Evolutionary conservation across 108 stramenopile species (phyloP), one percentile per base, ranked within the genome.

Genomic region (Nitzschia sp.): DNA sequence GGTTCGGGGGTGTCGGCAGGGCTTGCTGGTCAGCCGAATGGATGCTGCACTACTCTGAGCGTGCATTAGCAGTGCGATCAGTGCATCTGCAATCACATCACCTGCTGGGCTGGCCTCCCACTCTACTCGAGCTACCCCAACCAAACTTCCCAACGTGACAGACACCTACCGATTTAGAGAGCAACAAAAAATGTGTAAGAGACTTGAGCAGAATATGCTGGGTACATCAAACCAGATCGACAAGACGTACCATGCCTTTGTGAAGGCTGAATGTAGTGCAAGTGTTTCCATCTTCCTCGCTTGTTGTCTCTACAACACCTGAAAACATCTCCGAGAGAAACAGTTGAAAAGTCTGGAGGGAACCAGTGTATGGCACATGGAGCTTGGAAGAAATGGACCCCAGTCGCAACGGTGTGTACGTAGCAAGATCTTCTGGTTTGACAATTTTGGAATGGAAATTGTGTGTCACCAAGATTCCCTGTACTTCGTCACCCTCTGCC

Each of bases 11-110:
- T 93, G 90, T 46, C 75, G 80, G 77, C 92, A 93, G 43, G 95
- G 95, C 62, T 87, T 81, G 58, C 87, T 87, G 12, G 90, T 89
- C 38, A 94, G 65, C 34, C 92, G 83, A 41, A 97, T 90, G 6
- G 93, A 92, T 39, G 96, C 93, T 3, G 83, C 69, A 71, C 93
- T 91, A 56, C 83, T 90, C 52, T 95, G 93, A 3, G 94, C 86
- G 58, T 98, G 95, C 83, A 95, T 87, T 10, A 96, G 65, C 55
- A 98, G 73, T 6, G 92, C 94, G 20, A 94, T 86, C 7, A 95
- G 73, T 20, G 93, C 88, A 81, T 98, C 97, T 8, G 97, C 97
- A 56, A 98, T 80, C 29, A 95, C 79, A 77, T 98, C 97, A 17
- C 86, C 90, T 8, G 82, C 90, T 24, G 97, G 91, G 56, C 88